Percentiles rank a stretch among this genome's conserved stretches.
These are phyloP conservation scores for Boletus smithii DNA, from an alignment of 1,284 basidiomycete genomes.

Conservation along the genomic window DNA sequence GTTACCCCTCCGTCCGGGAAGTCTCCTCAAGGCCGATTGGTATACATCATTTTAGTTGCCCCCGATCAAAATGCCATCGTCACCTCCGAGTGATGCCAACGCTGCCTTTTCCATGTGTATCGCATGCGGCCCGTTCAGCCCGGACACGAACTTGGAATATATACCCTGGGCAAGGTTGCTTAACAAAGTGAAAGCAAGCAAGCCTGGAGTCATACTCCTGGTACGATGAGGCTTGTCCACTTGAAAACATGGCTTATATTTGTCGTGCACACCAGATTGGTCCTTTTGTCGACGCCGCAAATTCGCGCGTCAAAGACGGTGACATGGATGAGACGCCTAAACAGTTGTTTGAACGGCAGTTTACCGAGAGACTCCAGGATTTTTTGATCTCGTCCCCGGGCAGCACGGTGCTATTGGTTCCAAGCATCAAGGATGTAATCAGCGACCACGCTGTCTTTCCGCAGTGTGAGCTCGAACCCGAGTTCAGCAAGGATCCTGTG, in stretches of 20 bases:
- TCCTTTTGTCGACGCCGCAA: conserved; percentile 81
- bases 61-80: conserved; percentile 40
- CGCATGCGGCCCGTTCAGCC: conserved; percentile 80
- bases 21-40: not conserved
- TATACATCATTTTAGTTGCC: conserved; percentile 44
- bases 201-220: conserved; percentile 77
- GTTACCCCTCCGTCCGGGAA: not conserved
- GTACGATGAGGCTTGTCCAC: conserved; percentile 43
- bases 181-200: conserved; percentile 51
- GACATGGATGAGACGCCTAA: conserved; percentile 63
- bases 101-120: conserved; percentile 61
- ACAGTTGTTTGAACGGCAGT: conserved; percentile 68
- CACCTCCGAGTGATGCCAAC: conserved; percentile 38
- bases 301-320: conserved; percentile 72
- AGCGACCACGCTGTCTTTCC: conserved; percentile 84
- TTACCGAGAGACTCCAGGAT: conserved; percentile 57
- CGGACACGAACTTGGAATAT: conserved; percentile 74
- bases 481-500: conserved; percentile 48
- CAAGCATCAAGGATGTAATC: conserved; percentile 79
- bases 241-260: conserved; percentile 1
- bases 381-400: conserved; percentile 64
- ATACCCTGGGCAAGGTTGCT: conserved; percentile 65
- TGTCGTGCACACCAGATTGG: conserved; percentile 58
- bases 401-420: conserved; percentile 74
- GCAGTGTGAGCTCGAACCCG: conserved; percentile 66